Base-by-base conservation (phyloP, 768 basidiomycete species). In the Xanthoconium purpureum region DNA sequence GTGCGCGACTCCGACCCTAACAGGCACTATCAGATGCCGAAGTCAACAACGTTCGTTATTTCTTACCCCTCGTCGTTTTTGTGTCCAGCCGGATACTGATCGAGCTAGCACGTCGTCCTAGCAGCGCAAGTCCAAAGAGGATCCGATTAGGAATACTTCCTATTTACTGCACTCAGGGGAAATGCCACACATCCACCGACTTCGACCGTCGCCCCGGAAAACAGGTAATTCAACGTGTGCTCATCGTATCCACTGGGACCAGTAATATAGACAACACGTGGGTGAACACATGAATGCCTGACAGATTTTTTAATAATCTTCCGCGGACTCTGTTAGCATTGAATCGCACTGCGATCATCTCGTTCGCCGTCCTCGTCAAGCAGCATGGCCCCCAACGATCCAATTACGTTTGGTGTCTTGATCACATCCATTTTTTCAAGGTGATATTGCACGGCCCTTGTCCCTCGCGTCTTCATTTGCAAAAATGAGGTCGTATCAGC, bases 381-480 rank as follows among this genome's bases (percentile, higher is more conserved):
- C 57, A 56, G 59, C 58, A 52, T 65, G 67, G 39, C 28, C 52
- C 15, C 57, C 67, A 64, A 65, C 60, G 52, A 58, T 40, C 30
- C 60, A 56, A 60, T 68, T 68, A 68, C 66, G 66, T 68, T 14
- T 70, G 15, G 36, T 35, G 38, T 59, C 56, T 47, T 63, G 51
- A 63, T 63, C 40, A 33, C 40, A 48, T 30, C 46, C 46, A 11
- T 44, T 55, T 65, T 47, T 49, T 11, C 54, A 50, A 58, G 64
- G 59, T 44, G 51, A 55, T 54, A 52, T 50, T 32, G 40, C 52
- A 43, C 13, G 51, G 33, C 55, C 52, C 29, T 46, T 30, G 50
- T 49, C 30, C 50, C 52, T 57, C 61, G 57, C 54, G 33, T 47
- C 60, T 58, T 54, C 35, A 58, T 54, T 56, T 52, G 46, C 56